phyloP scores from a whole-genome alignment of 108 stramenopile genomes.

The Nitzschia sp. region DNA sequence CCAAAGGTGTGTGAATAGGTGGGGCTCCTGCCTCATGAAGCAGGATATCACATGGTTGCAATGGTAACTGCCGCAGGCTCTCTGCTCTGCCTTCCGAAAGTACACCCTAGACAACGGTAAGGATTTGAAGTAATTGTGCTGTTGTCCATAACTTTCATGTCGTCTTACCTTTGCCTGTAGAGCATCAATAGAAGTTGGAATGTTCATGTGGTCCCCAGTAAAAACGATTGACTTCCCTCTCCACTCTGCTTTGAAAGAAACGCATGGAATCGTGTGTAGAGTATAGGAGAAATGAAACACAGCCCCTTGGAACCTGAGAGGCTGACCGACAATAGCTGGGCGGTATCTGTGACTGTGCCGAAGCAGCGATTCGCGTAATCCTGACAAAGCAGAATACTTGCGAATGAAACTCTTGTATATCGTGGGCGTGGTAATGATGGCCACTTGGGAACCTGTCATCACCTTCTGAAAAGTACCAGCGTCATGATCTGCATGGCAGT shows the following conservation, averaged over 20 bases:
- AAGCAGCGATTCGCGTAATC: conserved; percentile 58
- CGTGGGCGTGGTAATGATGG: conserved; percentile 82
- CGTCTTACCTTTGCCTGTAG: conserved; percentile 54
- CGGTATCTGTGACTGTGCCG: conserved; percentile 68
- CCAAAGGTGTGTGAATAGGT: conserved; percentile 86
- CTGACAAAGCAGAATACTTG: conserved; percentile 82
- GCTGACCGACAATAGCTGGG: conserved; percentile 79
- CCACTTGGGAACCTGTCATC: conserved; percentile 74
- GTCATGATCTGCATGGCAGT: conserved; percentile 91
- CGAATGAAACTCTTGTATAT: conserved; percentile 89
- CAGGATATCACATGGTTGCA: conserved; percentile 79
- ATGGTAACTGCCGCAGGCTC: conserved; percentile 69
- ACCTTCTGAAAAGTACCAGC: conserved; percentile 90
- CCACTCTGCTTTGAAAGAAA: conserved; percentile 82
- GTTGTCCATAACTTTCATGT: not conserved
- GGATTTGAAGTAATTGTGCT: too few relatives aligned
- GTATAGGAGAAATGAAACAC: conserved; percentile 84
- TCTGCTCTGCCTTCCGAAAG: conserved; percentile 66
- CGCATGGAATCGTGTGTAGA: conserved; percentile 87
- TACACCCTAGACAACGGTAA: conserved; percentile 41
- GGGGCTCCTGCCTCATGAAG: conserved; percentile 87
- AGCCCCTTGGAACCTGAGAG: conserved; percentile 71
- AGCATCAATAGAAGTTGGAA: conserved; percentile 55
- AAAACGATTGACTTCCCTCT: conserved; percentile 78
- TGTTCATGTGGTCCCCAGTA: conserved; percentile 87